phyloP scores from a whole-genome alignment of 108 stramenopile genomes.

The Pinguiococcus pyrenoidosus region DNA sequence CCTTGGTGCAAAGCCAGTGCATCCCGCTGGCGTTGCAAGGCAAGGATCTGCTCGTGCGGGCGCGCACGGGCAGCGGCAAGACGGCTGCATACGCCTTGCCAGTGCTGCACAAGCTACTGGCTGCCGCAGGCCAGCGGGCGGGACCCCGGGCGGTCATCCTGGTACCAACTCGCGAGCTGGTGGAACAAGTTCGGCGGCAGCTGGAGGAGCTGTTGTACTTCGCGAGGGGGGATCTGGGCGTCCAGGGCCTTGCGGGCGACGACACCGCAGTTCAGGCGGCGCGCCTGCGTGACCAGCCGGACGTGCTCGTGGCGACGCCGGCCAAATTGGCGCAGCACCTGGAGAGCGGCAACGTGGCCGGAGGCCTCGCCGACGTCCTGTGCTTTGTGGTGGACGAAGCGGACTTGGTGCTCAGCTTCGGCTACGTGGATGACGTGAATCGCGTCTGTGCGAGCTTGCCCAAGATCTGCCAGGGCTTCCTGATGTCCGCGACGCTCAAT shows the following conservation, averaged over 20 bases:
- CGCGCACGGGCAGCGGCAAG: constrained; percentile 92
- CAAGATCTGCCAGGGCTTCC: constrained; percentile 82
- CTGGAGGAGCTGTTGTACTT: constrained; percentile 70
- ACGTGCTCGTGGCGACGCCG: constrained; percentile 39
- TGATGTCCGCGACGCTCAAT: constrained; percentile 91
- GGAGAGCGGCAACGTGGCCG: constrained; percentile 22
- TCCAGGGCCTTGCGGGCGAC: constrained; percentile 53
- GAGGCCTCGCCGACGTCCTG: constrained; percentile 42
- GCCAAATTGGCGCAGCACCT: constrained; percentile 31
- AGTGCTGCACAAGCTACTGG: constrained; percentile 74
- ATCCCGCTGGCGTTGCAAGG: constrained; percentile 49
- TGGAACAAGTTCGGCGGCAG: constrained; percentile 62
- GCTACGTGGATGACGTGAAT: constrained; percentile 77
- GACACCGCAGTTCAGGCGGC: constrained; percentile 20
- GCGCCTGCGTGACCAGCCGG: constrained; percentile 13
- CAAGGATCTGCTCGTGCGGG: constrained; percentile 74
- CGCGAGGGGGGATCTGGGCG: constrained; percentile 61
- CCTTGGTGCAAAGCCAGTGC: constrained; percentile 35
- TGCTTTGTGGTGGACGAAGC: constrained; percentile 94
- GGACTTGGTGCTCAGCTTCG: constrained; percentile 89
- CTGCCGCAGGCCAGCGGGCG: constrained; percentile 12
- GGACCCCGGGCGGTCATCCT: constrained; percentile 66
- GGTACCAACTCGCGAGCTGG: constrained; percentile 90
- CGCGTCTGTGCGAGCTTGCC: constrained; percentile 68
- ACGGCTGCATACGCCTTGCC: constrained; percentile 85